Percentiles rank a stretch among this genome's conserved stretches.
phyloP scores from a whole-genome alignment of 352 stramenopile species.

The Pythium utonaiense region DNA sequence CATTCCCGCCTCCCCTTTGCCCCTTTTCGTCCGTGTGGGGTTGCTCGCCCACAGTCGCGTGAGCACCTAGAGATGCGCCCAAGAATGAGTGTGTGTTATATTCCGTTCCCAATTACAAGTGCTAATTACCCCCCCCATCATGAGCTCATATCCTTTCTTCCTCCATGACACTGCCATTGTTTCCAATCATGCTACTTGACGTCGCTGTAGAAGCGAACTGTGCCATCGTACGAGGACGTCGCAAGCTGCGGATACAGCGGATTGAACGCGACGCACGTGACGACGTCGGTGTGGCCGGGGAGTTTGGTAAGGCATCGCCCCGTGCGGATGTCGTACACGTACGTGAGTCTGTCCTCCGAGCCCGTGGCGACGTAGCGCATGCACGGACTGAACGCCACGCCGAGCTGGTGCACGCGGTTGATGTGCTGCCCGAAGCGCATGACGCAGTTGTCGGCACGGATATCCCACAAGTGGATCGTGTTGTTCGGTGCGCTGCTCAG shows the following conservation, averaged over 20 bases:
- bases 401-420: constrained; percentile 76
- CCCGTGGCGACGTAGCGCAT: constrained; percentile 88
- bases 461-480: constrained; percentile 81
- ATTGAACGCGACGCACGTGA: constrained; percentile 78
- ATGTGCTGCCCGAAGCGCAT: constrained; percentile 82
- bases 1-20: constrained; percentile 3
- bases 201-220: constrained; percentile 51
- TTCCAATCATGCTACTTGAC: too few species aligned
- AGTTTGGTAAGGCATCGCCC: constrained; percentile 57
- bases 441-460: constrained; percentile 82
- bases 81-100: constrained; percentile 37
- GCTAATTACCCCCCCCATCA: constrained; percentile 17
- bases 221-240: constrained; percentile 69
- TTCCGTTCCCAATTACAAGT: constrained; percentile 39
- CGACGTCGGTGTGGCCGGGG: constrained; percentile 63
- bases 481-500: constrained; percentile 67
- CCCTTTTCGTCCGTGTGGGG: constrained; percentile 11
- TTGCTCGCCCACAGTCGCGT: constrained; percentile 1
- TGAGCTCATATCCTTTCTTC: neutral
- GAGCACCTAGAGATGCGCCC: constrained; percentile 21
- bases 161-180: too few species aligned
- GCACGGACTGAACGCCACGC: constrained; percentile 81
- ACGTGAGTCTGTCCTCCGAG: constrained; percentile 77
- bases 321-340: constrained; percentile 86
- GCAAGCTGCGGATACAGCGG: constrained; percentile 77